Conservation (phyloP, 345 rosid species). For the Lepidium africanum region DNA sequence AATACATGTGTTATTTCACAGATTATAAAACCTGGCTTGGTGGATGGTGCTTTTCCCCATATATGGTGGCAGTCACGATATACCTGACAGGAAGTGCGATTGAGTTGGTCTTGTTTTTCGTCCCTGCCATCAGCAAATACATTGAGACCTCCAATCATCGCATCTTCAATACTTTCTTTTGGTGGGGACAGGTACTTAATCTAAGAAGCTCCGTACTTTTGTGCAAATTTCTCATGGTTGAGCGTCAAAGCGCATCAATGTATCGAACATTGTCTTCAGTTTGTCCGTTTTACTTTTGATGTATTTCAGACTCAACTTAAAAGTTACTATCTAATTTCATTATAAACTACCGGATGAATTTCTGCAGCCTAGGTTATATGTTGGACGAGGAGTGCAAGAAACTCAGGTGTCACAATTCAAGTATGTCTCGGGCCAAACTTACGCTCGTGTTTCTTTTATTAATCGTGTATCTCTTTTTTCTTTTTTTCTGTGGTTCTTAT, state of each 20-base stretch:
- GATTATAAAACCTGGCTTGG: slow-evolving; percentile 66
- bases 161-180: slow-evolving; percentile 47
- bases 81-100: slow-evolving; percentile 63
- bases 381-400: slow-evolving; percentile 98
- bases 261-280: neutral
- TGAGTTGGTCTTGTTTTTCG: slow-evolving; percentile 75
- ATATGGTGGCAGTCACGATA: slow-evolving; percentile 71
- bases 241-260: neutral
- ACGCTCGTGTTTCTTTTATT: slow-evolving; percentile 8
- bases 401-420: slow-evolving; percentile 80
- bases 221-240: neutral
- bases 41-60: slow-evolving; percentile 73
- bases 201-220: neutral
- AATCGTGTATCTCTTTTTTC: neutral
- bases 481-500: neutral
- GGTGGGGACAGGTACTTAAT: slow-evolving; percentile 79
- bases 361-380: slow-evolving; percentile 70
- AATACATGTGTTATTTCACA: slow-evolving; percentile 71
- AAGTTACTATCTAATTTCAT: neutral
- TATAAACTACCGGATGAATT: slow-evolving; percentile 8
- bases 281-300: slow-evolving; percentile 6
- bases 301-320: slow-evolving; percentile 6
- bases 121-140: slow-evolving; percentile 73
- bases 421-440: slow-evolving; percentile 36
- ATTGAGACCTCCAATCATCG: slow-evolving; percentile 68